Evolutionary conservation across 495 filamentous ascomycete genomes (phyloP), one percentile per base, ranked within the genome.

Genomic region (Penicillium desertorum): DNA sequence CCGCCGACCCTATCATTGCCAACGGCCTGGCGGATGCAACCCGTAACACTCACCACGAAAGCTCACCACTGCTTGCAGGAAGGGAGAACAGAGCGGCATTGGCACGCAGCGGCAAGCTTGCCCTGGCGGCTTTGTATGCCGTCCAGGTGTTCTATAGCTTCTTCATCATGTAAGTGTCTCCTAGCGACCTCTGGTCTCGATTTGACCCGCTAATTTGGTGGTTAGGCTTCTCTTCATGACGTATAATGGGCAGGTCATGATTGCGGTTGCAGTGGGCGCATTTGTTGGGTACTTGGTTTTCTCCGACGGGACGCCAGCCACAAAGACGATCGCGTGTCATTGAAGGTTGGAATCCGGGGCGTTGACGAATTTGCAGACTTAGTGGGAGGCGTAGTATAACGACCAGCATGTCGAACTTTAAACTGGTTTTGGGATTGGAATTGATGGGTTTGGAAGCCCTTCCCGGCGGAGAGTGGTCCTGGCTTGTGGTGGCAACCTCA

Each of bases 71-170:
- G 63, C 75, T 77, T 79, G 85, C 81, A 86, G 84, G 83, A 69
- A 76, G 80, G 65, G 76, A 76, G 34, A 74, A 72, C 56, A 71
- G 65, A 51, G 71, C 71, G 61, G 71, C 70, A 36, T 60, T 78
- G 53, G 76, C 78, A 64, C 72, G 78, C 66, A 82, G 76, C 54
- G 86, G 84, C n/a, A 91, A 87, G 71, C 64, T 91, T 55, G 76
- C 88, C 62, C 89, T 96, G 79, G 87, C 89, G 32, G 71, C 83
- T 19, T 76, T 99, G 60, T 99, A 99, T 75, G 94, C 86, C 23
- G 75, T 91, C 36, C 94, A 99, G 81, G 93, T 92, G 53, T 99
- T 97, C 67, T 99, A 99, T 75, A 93, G 91, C 47, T 97, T 99
- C 65, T 98, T 99, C 76, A 95, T 99, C 64, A 99, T 99, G 94